Conservation (phyloP, 768 basidiomycete species). For the Leccinum obscurum region DNA sequence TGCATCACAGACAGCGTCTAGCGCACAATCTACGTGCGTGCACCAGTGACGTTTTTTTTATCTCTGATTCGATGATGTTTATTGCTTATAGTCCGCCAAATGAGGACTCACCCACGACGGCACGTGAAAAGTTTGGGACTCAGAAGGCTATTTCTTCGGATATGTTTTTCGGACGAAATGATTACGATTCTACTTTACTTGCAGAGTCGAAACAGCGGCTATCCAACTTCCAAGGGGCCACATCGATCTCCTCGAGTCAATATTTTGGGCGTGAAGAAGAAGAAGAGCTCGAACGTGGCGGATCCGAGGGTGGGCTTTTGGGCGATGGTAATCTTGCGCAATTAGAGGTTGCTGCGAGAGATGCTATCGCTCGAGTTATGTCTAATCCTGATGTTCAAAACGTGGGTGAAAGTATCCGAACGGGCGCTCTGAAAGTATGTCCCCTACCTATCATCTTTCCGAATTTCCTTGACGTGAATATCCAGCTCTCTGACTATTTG, state of each 20-base stretch:
- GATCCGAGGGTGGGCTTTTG: slow-evolving; percentile 55
- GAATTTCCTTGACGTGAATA: slow-evolving; percentile 3
- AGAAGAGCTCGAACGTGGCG: slow-evolving; percentile 42
- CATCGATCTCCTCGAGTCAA: slow-evolving; percentile 90
- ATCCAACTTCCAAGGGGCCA: slow-evolving; percentile 86
- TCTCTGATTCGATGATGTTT: slow-evolving; percentile 1
- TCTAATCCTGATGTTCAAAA: slow-evolving; percentile 89
- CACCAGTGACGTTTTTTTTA: neutral
- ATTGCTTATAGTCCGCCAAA: slow-evolving; percentile 22
- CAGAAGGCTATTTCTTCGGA: slow-evolving; percentile 98
- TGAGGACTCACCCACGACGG: slow-evolving; percentile 72
- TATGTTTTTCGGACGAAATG: slow-evolving; percentile 91
- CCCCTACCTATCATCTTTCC: neutral
- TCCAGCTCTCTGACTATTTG: slow-evolving; percentile 64
- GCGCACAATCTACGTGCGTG: slow-evolving; percentile 41
- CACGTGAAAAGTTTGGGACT: slow-evolving; percentile 85
- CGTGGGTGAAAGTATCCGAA: slow-evolving; percentile 72
- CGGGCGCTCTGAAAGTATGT: slow-evolving; percentile 80
- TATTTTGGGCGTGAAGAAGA: slow-evolving; percentile 95
- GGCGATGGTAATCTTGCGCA: slow-evolving; percentile 53
- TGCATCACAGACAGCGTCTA: slow-evolving; percentile 52
- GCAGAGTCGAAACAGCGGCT: slow-evolving; percentile 82
- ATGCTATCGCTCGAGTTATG: slow-evolving; percentile 71
- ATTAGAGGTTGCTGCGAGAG: slow-evolving; percentile 66
- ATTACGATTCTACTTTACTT: slow-evolving; percentile 73